phyloP scores from a whole-genome alignment of 371 early-diverging fungal species.

The Mucor piriformis region DNA sequence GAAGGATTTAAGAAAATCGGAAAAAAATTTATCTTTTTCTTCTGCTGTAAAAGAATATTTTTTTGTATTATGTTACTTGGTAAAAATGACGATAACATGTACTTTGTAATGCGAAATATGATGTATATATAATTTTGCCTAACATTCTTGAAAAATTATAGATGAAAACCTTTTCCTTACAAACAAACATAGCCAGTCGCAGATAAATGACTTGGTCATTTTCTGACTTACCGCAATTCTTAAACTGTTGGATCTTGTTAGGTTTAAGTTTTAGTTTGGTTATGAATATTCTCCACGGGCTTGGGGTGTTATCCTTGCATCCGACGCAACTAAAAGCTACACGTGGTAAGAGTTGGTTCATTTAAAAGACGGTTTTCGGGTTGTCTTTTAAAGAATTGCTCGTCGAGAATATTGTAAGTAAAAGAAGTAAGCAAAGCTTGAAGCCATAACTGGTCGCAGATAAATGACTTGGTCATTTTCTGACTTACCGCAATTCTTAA shows the following conservation, averaged over 20 bases:
- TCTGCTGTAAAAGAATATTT: background rate
- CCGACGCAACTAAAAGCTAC: constrained; percentile 7
- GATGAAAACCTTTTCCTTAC: constrained; percentile 8
- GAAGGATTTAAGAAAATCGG: background rate
- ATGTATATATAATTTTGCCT: constrained; percentile 7
- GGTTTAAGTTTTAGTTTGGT: constrained; percentile 12
- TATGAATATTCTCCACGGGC: constrained; percentile 13
- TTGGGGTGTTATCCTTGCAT: constrained; percentile 14
- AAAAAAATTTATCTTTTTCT: background rate
- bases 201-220: constrained; percentile 10
- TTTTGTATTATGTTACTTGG: constrained; percentile 3
- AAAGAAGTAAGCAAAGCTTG: constrained; percentile 8
- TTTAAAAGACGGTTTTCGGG: constrained; percentile 2
- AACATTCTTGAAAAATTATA: constrained; percentile 7
- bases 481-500: constrained; percentile 11
- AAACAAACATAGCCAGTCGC: constrained; percentile 9
- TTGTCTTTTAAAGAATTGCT: constrained; percentile 12
- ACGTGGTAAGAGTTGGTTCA: constrained; percentile 8
- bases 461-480: constrained; percentile 8
- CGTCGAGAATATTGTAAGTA: constrained; percentile 14
- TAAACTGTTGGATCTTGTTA: constrained; percentile 16
- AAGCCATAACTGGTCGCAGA: constrained; percentile 9
- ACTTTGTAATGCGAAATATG: constrained; percentile 1
- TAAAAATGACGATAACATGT: constrained; percentile 1
- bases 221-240: constrained; percentile 15